These are phyloP conservation scores for Babesia divergens DNA, from an alignment of 169 alveolate genomes.

Conservation along the genomic window DNA sequence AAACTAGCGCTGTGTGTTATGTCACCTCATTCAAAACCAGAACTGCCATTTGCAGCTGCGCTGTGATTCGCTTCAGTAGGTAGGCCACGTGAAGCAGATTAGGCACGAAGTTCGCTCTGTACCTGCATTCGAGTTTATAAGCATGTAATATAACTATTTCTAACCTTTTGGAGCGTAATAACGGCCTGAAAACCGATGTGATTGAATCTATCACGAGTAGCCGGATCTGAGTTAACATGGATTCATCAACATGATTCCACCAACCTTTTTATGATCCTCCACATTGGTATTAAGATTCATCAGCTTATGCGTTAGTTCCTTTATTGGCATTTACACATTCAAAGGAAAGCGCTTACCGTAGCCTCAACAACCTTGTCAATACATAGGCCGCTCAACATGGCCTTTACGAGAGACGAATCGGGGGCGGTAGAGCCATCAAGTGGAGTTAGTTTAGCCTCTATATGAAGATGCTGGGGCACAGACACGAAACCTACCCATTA, in stretches of 20 bases:
- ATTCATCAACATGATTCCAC: not conserved
- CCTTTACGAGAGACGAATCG: not conserved
- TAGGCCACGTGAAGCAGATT: constrained; percentile 12
- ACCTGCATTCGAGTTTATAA: not conserved
- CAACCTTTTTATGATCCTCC: not conserved
- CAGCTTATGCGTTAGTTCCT: constrained; percentile 3
- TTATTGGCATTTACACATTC: no score
- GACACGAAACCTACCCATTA: constrained; percentile 12
- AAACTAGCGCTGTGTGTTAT: not conserved
- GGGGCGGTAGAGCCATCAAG: not conserved
- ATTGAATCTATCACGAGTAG: constrained; percentile 55
- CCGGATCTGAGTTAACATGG: constrained; percentile 25
- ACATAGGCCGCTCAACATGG: constrained; percentile 11
- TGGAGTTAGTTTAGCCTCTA: not conserved
- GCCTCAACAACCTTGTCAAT: constrained; percentile 35
- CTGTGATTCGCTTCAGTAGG: constrained; percentile 38
- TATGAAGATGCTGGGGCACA: not conserved
- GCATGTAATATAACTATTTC: not conserved
- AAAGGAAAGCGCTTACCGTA: not conserved
- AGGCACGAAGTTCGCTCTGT: not conserved
- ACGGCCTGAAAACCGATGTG: constrained; percentile 32
- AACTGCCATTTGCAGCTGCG: constrained; percentile 18
- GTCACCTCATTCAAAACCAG: constrained; percentile 47
- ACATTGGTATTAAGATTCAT: not conserved
- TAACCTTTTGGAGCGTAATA: constrained; percentile 18